Percentiles rank a stretch among this genome's conserved stretches.
phyloP scores from a whole-genome alignment of 768 basidiomycete species.

The Tulasnella sp. region DNA sequence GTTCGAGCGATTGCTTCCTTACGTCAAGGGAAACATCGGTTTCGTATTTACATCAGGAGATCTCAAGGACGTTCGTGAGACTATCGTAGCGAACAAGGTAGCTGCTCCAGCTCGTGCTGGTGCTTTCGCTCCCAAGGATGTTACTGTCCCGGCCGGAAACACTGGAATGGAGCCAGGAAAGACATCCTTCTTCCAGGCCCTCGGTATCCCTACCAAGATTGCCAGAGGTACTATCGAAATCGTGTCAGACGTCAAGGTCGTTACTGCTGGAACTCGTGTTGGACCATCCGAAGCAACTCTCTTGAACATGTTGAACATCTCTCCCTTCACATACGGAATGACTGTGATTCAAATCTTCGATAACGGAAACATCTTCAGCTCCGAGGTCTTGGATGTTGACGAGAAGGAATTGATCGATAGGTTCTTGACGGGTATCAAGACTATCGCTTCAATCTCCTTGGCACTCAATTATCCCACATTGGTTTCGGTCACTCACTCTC shows the following conservation, averaged over 20 bases:
- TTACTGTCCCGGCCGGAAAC: conserved; percentile 87
- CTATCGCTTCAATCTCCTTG: conserved; percentile 89
- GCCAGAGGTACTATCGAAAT: conserved; percentile 99
- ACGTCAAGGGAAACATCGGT: conserved; percentile 95
- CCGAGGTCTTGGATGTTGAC: conserved; percentile 82
- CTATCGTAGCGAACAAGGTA: conserved; percentile 94
- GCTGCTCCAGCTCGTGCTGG: conserved; percentile 98
- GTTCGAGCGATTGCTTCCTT: conserved; percentile 91
- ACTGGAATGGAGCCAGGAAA: conserved; percentile 99
- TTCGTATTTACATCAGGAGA: conserved; percentile 94
- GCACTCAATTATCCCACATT: conserved; percentile 94
- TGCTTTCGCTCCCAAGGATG: conserved; percentile 86
- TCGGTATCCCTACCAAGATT: conserved; percentile 99
- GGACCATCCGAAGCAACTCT: conserved; percentile 95
- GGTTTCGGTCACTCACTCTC: conserved; percentile 83
- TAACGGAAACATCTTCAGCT: conserved; percentile 81
- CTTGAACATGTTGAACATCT: conserved; percentile 99
- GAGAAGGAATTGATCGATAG: conserved; percentile 83
- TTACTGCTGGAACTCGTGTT: conserved; percentile 82
- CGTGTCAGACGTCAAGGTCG: conserved; percentile 91
- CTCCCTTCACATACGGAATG: conserved; percentile 99
- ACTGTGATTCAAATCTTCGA: conserved; percentile 94
- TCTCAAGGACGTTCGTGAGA: conserved; percentile 86
- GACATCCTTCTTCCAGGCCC: conserved; percentile 99
- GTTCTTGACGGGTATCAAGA: conserved; percentile 88